phyloP scores from a whole-genome alignment of 257 asterid genomes.

The Scutellaria galericulata region DNA sequence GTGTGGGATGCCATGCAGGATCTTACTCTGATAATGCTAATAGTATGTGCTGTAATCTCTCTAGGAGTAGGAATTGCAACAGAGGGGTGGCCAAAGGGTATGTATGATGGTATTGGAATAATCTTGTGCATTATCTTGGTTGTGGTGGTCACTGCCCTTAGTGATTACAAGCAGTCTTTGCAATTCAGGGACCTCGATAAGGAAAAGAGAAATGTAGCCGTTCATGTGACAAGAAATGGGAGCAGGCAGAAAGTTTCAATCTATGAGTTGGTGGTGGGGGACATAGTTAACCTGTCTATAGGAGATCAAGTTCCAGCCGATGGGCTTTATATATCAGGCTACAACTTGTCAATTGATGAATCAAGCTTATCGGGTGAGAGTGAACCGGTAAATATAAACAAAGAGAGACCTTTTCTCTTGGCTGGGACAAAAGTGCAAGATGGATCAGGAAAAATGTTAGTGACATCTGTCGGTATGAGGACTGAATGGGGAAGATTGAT shows the following conservation, averaged over 20 bases:
- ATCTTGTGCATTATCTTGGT: conserved; percentile 67
- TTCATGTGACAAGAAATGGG: conserved; percentile 68
- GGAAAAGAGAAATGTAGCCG: conserved; percentile 61
- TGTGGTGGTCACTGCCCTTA: conserved; percentile 70
- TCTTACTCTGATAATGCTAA: conserved; percentile 66
- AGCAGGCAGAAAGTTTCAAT: conserved; percentile 57
- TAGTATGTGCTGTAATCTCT: conserved; percentile 74
- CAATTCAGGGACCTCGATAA: conserved; percentile 79
- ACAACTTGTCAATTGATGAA: conserved; percentile 67
- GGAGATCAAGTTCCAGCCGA: conserved; percentile 91
- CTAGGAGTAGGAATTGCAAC: conserved; percentile 73
- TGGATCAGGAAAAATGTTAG: conserved; percentile 76
- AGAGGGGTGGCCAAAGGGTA: conserved; percentile 86
- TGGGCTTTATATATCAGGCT: conserved; percentile 67
- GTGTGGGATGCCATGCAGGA: conserved; percentile 87
- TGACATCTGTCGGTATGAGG: conserved; percentile 81
- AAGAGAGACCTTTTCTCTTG: conserved; percentile 61
- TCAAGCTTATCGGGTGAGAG: conserved; percentile 88
- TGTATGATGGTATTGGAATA: conserved; percentile 77
- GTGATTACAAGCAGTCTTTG: conserved; percentile 82
- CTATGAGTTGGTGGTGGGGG: conserved; percentile 73
- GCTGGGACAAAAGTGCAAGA: conserved; percentile 85
- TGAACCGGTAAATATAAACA: conserved; percentile 52
- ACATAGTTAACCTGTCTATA: conserved; percentile 67
- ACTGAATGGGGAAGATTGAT: conserved; percentile 85